Base-by-base conservation (phyloP, 2,329 filamentous ascomycete genomes). In the Fusarium torreyae region DNA sequence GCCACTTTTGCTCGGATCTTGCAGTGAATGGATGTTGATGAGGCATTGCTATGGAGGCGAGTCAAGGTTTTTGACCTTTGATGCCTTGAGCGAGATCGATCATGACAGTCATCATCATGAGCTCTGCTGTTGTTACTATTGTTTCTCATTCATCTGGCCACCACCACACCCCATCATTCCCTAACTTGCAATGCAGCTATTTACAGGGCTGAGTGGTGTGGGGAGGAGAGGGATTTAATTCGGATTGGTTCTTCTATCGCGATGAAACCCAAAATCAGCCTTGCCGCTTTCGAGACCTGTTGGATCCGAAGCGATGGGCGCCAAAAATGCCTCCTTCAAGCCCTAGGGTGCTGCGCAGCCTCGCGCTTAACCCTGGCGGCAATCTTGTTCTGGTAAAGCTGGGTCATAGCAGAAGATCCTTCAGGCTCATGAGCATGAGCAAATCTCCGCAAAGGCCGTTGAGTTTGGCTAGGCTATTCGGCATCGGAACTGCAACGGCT, bases 251-350 rank as follows among this genome's bases (percentile, higher is more conserved):
- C 38, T 43, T 42, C 22, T 34, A 33, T 54, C 34, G 24, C 52
- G 39, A 68, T 49, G 46, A 50, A 68, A 56, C 48, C 63, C 51
- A 46, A 63, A 75, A 59, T 75, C 71, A 75, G 67, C 72, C 68
- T 71, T 69, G 50, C 65, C 54, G 54, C 53, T 63, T 40, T 57
- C n/a, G 52, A 60, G 50, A 62, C 46, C 48, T 38, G 50, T 22
- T 40, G 40, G 50, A 34, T 14, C 58, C 33, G 20, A 53, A 55
- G 36, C 48, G 28, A 55, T 22, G 18, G 54, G 51, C 36, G 50
- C 43, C 52, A 51, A 51, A 65, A 59, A 63, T 58, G 51, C 58
- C 64, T 58, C 70, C 46, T 42, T 50, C 57, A 31, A 31, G 52
- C 24, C 34, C 45, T 44, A 48, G 22, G 39, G 17, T 33, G 33